Evolutionary conservation across 1,284 basidiomycete genomes (phyloP).

Genomic region (Ceratobasidium theobromae): DNA sequence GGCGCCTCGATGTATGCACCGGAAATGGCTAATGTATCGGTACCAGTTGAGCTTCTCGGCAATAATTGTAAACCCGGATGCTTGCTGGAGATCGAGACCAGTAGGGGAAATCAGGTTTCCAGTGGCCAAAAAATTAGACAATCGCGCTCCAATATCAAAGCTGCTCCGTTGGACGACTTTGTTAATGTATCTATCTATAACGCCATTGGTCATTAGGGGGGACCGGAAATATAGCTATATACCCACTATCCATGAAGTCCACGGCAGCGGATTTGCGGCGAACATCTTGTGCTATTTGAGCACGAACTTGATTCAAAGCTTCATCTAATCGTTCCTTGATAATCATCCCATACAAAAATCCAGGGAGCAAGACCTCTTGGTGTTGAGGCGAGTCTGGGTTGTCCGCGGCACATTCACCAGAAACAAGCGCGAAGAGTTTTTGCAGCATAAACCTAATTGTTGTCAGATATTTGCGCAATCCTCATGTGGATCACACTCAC

Average conservation of each 20-base stretch:
- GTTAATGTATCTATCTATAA: slow-evolving; percentile 71
- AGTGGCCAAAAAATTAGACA: slow-evolving; percentile 96
- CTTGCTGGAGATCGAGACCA: slow-evolving; percentile 96
- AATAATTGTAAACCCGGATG: slow-evolving; percentile 96
- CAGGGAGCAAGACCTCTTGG: slow-evolving; percentile 96
- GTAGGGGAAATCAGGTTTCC: slow-evolving; percentile 95
- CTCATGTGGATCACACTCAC: slow-evolving; percentile 51
- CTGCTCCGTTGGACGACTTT: slow-evolving; percentile 79
- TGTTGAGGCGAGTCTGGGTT: slow-evolving; percentile 99
- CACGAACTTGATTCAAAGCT: slow-evolving; percentile 73
- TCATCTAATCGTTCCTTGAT: slow-evolving; percentile 98
- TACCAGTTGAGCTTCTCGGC: slow-evolving; percentile 99
- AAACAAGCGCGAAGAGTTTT: slow-evolving; percentile 92
- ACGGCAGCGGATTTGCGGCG: slow-evolving; percentile 67
- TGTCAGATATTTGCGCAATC: neutral
- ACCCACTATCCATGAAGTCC: slow-evolving; percentile 85
- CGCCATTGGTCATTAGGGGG: neutral
- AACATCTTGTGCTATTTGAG: slow-evolving; percentile 75
- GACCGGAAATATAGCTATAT: neutral
- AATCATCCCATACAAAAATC: slow-evolving; percentile 93
- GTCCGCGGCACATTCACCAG: slow-evolving; percentile 87
- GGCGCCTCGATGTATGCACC: slow-evolving; percentile 97
- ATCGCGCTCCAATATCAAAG: slow-evolving; percentile 88
- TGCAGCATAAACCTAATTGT: slow-evolving; percentile 89
- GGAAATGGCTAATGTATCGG: slow-evolving; percentile 97